Evolutionary conservation across 2,329 filamentous ascomycete genomes (phyloP), one percentile per base, ranked within the genome.

Genomic region (Venturia nashicola): DNA sequence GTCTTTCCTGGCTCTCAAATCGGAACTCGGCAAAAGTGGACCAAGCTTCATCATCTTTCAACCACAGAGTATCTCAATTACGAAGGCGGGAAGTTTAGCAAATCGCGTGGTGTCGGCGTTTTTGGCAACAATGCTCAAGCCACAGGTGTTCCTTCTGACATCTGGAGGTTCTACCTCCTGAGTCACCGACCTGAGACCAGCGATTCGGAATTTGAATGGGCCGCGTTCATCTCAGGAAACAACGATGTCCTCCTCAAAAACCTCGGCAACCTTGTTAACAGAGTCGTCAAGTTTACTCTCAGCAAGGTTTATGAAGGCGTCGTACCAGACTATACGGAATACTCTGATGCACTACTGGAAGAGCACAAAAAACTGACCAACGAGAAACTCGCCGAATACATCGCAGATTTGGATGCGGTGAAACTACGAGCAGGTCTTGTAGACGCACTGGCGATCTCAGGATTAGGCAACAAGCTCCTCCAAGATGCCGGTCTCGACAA

Each of bases 161-260:
- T 97, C n/a, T 97, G 91, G 90, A 83, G 92, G 68, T 96, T 93
- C 76, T 96, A 94, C 77, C 83, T 97, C 27, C 81, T 96, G 44
- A 88, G 91, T 55, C 87, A 89, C 73, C 85, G 92, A 64, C 92
- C 92, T 0, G 92, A 97, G 75, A 88, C 86, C 12, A 84, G 88
- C 61, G 92, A 97, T 72, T 88, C 90, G 0, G 89, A 96, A 72
- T 96, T 96, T 74, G 88, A 93, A 73, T 96, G 91, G 91, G 84
- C 83, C 65, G 83, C 87, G 57, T 95, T 96, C 76, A 88, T 94
- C 67, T 82, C 86, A 43, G 82, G 84, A 69, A 96, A 96, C 81
- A 96, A 97, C 79, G 91, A 88, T 71, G 90, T 94, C 72, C 82
- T 97, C n/a, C 79, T 89, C 61, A 86, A 87, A 74, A 89, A 88